Evolutionary conservation across 768 basidiomycete species (phyloP), one percentile per base, ranked within the genome.

Genomic region (Tylopilus sp.): DNA sequence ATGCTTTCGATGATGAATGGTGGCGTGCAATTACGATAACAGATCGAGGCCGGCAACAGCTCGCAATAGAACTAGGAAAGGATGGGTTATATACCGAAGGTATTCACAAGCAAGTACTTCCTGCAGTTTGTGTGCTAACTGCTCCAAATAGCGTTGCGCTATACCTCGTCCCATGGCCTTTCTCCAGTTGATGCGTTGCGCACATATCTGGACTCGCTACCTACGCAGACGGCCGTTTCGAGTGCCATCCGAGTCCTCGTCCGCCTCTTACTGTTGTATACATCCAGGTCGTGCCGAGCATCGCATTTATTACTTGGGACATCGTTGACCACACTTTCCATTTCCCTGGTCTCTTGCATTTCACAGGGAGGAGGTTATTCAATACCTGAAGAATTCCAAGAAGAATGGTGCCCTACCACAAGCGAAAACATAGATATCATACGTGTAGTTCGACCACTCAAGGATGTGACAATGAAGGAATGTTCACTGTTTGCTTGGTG

Each of bases 291-390:
- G 1, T 78, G 73, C 5, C 65, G 68, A 5, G 83, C 83, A n/a
- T 90, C 90, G 0, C 89, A 92, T 65, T 74, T 92, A 16, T 74
- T 92, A 14, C 77, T 92, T 13, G 91, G 91, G 56, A 86, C 89
- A 14, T 85, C 84, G 2, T 72, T 91, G n/a, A 92, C 91, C 2
- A 83, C 85, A 0, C 73, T 92, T 1, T 89, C 90, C 0, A 78
- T 92, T 29, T 80, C 82, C 21, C 71, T 92, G 21, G 86, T 92
- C 52, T 83, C 87, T 4, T 82, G 79, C 12, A 83, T 92, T 40
- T 78, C 87, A 1, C 85, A 87, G 65, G 91, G 91, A 13, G 82
- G 84, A 3, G 91, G 91, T 0, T 89, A 85, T 66, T 74, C 78
- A 4, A 77, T 92, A 13, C 76, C 72, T 13, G 84, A 87, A 62